Conservation (phyloP, 257 asterid species). For the Nicotiana noctiflora region DNA sequence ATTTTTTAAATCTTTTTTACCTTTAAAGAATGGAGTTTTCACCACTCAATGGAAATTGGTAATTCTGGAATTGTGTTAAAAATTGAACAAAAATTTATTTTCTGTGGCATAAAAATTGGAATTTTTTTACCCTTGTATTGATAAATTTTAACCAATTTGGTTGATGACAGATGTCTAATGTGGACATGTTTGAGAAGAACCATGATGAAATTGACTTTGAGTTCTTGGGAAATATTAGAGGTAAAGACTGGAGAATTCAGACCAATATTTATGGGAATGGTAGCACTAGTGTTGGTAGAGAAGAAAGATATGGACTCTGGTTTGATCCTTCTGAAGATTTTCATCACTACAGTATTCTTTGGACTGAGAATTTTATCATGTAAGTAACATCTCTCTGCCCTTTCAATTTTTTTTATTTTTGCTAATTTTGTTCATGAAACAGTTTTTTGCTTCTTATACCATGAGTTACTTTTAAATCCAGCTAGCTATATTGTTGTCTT, state of each 20-base stretch:
- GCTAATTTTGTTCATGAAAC: conserved; percentile 1
- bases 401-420: background rate
- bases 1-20: background rate
- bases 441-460: conserved; percentile 19
- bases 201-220: conserved; percentile 90
- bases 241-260: conserved; percentile 81
- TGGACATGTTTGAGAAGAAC: conserved; percentile 62
- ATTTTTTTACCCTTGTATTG: background rate
- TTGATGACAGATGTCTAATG: conserved; percentile 67
- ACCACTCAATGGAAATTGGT: background rate
- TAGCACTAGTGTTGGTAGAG: conserved; percentile 70
- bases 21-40: background rate
- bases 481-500: too few relatives aligned
- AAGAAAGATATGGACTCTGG: conserved; percentile 86
- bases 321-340: conserved; percentile 84
- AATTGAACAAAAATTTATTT: background rate
- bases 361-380: conserved; percentile 64
- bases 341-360: conserved; percentile 64
- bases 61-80: background rate
- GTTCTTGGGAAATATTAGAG: conserved; percentile 80
- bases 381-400: conserved; percentile 23
- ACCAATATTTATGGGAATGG: conserved; percentile 89
- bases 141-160: too few relatives aligned
- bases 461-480: conserved; percentile 12
- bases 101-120: background rate